phyloP scores from a whole-genome alignment of 1,284 basidiomycete genomes.

The Puccinia horiana region DNA sequence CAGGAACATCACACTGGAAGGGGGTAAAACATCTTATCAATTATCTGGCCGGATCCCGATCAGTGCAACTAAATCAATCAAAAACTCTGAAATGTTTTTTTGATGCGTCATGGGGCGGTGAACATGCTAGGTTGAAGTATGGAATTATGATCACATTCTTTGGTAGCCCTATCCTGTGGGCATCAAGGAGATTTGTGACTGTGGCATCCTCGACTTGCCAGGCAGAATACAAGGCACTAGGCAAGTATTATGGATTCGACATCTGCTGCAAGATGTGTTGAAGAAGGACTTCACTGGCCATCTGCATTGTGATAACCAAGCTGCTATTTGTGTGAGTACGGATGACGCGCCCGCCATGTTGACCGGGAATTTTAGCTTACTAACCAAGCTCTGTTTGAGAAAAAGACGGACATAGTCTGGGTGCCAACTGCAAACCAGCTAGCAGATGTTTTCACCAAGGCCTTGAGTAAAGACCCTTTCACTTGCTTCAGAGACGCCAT shows the following conservation, averaged over 20 bases:
- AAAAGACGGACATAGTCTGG: not conserved
- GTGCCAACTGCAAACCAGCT: not conserved
- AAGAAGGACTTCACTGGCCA: not conserved
- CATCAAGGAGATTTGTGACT: not conserved
- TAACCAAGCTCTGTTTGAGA: not conserved
- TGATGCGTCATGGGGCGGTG: too few species aligned
- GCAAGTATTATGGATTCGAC: not conserved
- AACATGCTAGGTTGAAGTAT: not conserved
- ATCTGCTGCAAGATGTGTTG: not conserved
- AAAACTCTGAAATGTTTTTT: not conserved
- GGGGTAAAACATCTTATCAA: not conserved
- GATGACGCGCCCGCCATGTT: not conserved
- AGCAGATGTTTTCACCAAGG: slow-evolving; percentile 8
- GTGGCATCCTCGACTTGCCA: slow-evolving; percentile 12
- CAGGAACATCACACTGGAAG: not conserved
- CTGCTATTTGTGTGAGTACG: not conserved
- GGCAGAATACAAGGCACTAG: slow-evolving; percentile 10
- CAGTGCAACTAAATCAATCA: not conserved
- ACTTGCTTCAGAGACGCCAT: too few species aligned
- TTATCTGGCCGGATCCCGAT: not conserved
- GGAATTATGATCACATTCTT: not conserved
- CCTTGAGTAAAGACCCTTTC: too few species aligned
- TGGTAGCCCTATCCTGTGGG: not conserved
- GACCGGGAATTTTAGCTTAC: not conserved
- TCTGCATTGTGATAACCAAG: not conserved